These are phyloP conservation scores for Primulina tabacum DNA, from an alignment of 257 asterid genomes.

Conservation along the genomic window DNA sequence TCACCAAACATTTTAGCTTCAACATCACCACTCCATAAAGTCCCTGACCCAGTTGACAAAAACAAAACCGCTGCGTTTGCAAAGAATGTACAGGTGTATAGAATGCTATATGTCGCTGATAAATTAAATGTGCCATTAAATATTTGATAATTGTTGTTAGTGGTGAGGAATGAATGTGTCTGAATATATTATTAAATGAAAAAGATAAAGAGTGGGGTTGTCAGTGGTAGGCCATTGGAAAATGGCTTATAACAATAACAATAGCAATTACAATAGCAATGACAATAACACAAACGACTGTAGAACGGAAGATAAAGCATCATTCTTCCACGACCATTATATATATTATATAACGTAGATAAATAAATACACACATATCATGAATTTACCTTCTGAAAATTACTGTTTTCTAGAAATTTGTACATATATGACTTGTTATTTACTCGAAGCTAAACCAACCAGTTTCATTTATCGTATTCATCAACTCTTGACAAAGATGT, in stretches of 20 bases:
- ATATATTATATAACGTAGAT: too few species aligned
- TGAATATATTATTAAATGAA: slow-evolving; percentile 25
- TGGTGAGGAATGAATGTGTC: slow-evolving; percentile 42
- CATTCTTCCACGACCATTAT: neutral
- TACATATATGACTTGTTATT: neutral
- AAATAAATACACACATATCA: too few species aligned
- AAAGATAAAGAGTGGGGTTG: slow-evolving; percentile 35
- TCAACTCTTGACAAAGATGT: neutral
- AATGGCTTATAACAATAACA: neutral
- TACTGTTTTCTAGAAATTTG: neutral
- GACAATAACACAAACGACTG: neutral
- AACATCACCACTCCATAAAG: slow-evolving; percentile 24
- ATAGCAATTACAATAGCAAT: neutral
- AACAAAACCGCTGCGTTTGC: slow-evolving; percentile 44
- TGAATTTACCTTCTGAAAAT: neutral
- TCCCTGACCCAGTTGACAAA: slow-evolving; percentile 40
- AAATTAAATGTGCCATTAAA: slow-evolving; percentile 32
- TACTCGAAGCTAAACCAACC: too few species aligned
- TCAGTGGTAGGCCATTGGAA: neutral
- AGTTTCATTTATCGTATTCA: too few species aligned
- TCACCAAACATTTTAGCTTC: slow-evolving; percentile 35
- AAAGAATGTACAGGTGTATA: slow-evolving; percentile 42
- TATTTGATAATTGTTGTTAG: slow-evolving; percentile 40
- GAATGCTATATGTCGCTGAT: slow-evolving; percentile 32
- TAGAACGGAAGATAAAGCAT: neutral